These are phyloP conservation scores for Penicillium vulpinum DNA, from an alignment of 2,329 filamentous ascomycete genomes.

Conservation along the genomic window DNA sequence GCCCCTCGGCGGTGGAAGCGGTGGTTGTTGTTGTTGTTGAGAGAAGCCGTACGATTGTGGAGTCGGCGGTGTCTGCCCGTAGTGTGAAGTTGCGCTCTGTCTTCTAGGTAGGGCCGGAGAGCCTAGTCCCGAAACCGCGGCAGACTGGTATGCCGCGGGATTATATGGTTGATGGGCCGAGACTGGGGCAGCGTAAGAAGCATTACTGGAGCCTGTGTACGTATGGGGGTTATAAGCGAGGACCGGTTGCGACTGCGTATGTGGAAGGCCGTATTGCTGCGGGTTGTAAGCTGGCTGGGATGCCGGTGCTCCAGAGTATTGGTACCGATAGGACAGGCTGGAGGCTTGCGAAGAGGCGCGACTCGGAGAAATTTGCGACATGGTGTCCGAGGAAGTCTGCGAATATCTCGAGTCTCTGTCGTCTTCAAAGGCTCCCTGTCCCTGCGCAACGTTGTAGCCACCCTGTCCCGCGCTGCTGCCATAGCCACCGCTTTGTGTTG, in stretches of 20 bases:
- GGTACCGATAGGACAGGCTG: slow-evolving; percentile 52
- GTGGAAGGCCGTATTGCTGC: slow-evolving; percentile 57
- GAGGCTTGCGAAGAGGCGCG: slow-evolving; percentile 45
- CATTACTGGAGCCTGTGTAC: slow-evolving; percentile 44
- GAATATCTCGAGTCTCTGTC: slow-evolving; percentile 38
- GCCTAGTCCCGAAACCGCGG: slow-evolving; percentile 30
- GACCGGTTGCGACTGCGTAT: slow-evolving; percentile 47
- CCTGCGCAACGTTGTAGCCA: slow-evolving; percentile 25
- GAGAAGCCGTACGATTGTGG: slow-evolving; percentile 35
- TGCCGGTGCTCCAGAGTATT: slow-evolving; percentile 38
- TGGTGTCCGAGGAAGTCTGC: slow-evolving; percentile 35
- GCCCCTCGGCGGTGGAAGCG: slow-evolving; percentile 41
- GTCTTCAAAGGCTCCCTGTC: slow-evolving; percentile 28
- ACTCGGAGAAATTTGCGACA: slow-evolving; percentile 38
- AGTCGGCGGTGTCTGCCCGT: slow-evolving; percentile 32
- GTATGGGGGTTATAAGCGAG: slow-evolving; percentile 71
- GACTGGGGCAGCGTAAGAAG: slow-evolving; percentile 27
- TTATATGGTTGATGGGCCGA: slow-evolving; percentile 49
- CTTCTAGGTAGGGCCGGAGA: slow-evolving; percentile 38
- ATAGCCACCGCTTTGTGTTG: slow-evolving; percentile 37
- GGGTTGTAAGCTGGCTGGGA: slow-evolving; percentile 61
- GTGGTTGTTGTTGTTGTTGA: slow-evolving; percentile 38
- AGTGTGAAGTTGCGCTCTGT: slow-evolving; percentile 27
- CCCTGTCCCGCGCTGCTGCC: slow-evolving; percentile 35
- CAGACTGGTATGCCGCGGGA: slow-evolving; percentile 50